Evolutionary conservation across 495 filamentous ascomycete genomes (phyloP).

Genomic region (Cercophora sp.): DNA sequence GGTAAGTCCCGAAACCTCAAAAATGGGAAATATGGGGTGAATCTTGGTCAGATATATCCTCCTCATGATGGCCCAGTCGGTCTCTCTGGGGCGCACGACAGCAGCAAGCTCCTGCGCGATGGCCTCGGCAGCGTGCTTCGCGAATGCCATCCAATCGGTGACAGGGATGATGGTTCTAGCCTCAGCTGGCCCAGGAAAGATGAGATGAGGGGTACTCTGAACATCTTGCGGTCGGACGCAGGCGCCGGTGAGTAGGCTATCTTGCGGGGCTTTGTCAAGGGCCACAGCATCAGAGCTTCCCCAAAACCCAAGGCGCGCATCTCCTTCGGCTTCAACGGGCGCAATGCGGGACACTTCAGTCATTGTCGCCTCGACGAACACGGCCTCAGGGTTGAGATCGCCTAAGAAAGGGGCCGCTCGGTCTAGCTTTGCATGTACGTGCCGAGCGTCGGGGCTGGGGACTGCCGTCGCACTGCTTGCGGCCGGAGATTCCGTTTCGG

Average conservation of each 20-base stretch:
- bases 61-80: constrained; percentile 30
- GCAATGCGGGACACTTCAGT: constrained; percentile 34
- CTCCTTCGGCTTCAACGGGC: constrained; percentile 27
- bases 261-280: neutral
- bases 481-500: neutral
- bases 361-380: constrained; percentile 45
- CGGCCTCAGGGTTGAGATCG: constrained; percentile 51
- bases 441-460: neutral
- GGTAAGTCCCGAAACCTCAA: constrained; percentile 25
- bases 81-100: constrained; percentile 32
- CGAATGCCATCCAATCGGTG: constrained; percentile 7
- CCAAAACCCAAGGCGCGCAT: constrained; percentile 32
- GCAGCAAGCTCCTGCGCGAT: constrained; percentile 15
- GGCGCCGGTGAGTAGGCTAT: neutral
- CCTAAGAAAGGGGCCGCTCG: constrained; percentile 43
- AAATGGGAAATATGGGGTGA: constrained; percentile 49
- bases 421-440: constrained; percentile 6
- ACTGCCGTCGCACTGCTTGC: neutral
- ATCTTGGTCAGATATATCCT: constrained; percentile 44
- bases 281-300: neutral
- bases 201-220: neutral
- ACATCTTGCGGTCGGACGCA: neutral
- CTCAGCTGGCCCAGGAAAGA: neutral
- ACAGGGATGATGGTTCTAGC: neutral
- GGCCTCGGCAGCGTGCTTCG: neutral